Conservation (phyloP, 768 basidiomycete genomes). For the Hemileccinum impolitum region DNA sequence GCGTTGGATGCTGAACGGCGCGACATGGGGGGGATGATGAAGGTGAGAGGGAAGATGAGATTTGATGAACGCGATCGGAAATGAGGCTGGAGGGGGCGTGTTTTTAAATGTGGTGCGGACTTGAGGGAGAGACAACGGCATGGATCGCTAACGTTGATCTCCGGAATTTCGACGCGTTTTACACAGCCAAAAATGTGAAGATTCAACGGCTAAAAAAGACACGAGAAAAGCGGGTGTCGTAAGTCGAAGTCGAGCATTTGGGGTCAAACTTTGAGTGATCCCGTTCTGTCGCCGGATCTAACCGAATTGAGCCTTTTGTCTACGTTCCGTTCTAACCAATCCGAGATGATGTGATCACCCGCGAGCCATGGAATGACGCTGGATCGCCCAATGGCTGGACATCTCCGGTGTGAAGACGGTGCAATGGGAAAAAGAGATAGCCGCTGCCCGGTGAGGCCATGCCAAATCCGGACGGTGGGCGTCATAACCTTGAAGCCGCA, state of each 20-base stretch:
- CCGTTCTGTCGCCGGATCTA: conserved; percentile 16
- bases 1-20: conserved; percentile 46
- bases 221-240: conserved; percentile 36
- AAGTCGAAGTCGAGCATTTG: conserved; percentile 33
- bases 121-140: conserved; percentile 13
- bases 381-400: too few relatives aligned
- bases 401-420: too few relatives aligned
- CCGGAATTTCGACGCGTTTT: conserved; percentile 25
- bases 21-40: conserved; percentile 44
- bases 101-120: conserved; percentile 23
- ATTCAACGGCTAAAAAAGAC: conserved; percentile 24
- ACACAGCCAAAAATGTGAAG: conserved; percentile 22
- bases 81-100: conserved; percentile 16
- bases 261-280: conserved; percentile 23
- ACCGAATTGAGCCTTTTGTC: conserved; percentile 4
- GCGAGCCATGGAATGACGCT: not conserved
- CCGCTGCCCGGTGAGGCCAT: conserved; percentile 24
- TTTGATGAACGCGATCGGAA: conserved; percentile 26
- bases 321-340: not conserved
- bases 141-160: conserved; percentile 28
- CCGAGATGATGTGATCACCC: not conserved
- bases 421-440: conserved; percentile 10
- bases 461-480: conserved; percentile 15
- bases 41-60: conserved; percentile 18
- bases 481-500: conserved; percentile 3